Conservation (phyloP, 148 eudicot genomes). For the Gaultheria prostrata region DNA sequence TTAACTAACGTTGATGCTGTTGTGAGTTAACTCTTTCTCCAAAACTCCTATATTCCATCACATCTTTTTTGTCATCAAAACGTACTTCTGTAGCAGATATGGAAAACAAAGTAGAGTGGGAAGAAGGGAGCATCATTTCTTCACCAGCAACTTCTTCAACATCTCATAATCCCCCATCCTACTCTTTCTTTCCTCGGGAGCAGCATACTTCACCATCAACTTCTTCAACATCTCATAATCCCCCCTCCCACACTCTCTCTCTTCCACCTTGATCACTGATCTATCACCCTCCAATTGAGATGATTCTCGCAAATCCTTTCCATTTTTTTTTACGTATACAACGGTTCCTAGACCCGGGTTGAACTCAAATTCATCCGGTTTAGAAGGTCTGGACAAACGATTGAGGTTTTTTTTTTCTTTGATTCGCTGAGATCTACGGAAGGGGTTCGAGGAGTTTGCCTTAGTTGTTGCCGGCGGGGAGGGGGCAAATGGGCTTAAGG, state of each 20-base stretch:
- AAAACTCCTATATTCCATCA: no score
- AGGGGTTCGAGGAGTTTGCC: slow-evolving; percentile 39
- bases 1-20: no score
- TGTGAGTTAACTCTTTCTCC: no score
- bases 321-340: neutral
- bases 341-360: neutral
- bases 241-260: slow-evolving; percentile 66
- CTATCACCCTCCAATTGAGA: slow-evolving; percentile 14
- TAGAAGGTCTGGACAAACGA: slow-evolving; percentile 35
- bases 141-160: slow-evolving; percentile 56
- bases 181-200: slow-evolving; percentile 63
- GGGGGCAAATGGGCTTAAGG: slow-evolving; percentile 91
- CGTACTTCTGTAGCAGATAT: no score
- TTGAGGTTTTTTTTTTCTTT: slow-evolving; percentile 25
- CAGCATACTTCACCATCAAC: slow-evolving; percentile 53
- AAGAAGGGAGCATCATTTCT: slow-evolving; percentile 29
- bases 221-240: slow-evolving; percentile 75
- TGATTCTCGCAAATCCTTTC: slow-evolving; percentile 2
- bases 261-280: slow-evolving; percentile 18
- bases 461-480: slow-evolving; percentile 57
- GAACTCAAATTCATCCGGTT: slow-evolving; percentile 32
- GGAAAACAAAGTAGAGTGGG: no score
- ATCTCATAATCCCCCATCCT: slow-evolving; percentile 60
- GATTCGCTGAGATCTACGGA: slow-evolving; percentile 29
- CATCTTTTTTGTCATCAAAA: no score